These are phyloP conservation scores for Brassica hybrid DNA, from an alignment of 441 rosid genomes.

Conservation along the genomic window DNA sequence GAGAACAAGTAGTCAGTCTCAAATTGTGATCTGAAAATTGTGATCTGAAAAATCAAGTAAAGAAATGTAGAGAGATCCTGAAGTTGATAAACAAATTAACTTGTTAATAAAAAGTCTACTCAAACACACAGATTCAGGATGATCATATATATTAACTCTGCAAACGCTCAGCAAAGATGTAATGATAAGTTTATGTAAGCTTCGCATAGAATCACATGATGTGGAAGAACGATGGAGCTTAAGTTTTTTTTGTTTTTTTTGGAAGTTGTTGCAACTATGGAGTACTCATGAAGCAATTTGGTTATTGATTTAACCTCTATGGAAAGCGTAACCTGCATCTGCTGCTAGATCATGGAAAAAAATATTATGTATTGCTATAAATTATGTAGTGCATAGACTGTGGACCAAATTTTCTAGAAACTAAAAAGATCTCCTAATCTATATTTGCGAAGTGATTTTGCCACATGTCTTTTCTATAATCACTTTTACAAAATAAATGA, in stretches of 20 bases:
- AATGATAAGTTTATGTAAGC: neutral
- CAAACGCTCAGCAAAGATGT: neutral
- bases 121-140: neutral
- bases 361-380: neutral
- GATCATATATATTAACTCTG: neutral
- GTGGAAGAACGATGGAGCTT: neutral
- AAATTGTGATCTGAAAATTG: neutral
- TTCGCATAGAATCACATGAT: neutral
- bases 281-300: neutral
- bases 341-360: neutral
- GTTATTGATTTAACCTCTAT: neutral
- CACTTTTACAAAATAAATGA: too few relatives aligned
- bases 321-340: neutral
- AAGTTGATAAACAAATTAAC: conserved; percentile 51
- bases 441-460: too few relatives aligned
- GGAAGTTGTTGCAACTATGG: neutral
- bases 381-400: neutral
- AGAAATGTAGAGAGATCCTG: conserved; percentile 54
- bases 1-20: neutral
- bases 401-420: neutral
- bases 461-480: too few relatives aligned
- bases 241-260: neutral
- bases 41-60: neutral
- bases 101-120: conserved; percentile 59
- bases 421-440: neutral